Base-by-base conservation (phyloP, 192 early-diverging fungal species). In the Geranomyces michiganensis region DNA sequence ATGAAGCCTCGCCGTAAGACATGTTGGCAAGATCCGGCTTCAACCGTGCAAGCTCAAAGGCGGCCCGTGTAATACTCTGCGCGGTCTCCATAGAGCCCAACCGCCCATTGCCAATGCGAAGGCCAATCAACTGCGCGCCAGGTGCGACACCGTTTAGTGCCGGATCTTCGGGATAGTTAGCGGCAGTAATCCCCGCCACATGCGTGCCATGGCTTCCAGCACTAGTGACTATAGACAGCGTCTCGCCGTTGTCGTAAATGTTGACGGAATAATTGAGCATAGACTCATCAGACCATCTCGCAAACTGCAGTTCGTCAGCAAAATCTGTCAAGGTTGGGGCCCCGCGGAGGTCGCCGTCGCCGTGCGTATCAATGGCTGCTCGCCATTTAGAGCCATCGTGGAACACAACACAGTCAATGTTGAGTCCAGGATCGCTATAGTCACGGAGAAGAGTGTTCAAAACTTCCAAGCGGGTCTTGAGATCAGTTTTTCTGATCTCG, bases 101-200 rank as follows among this genome's bases (percentile, higher is more conserved):
- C 51, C 88, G 80, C 32, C 70, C 79, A 71, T 99, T 95, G 29
- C 96, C 95, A 77, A 99, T 95, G 74, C 92, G 92, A 51, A 99
- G 84, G 22, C 94, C 96, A 41, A 99, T 79, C 64, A 99, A 84
- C 82, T 97, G 93, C 14, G 95, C 94, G 59, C 96, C 97, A 0
- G 97, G 97, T 7, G 97, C 97, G 43, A 94, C 82, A 21, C 97
- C 97, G 75, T 95, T 92, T 53, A 92, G 79, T 33, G 81, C 82
- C 6, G 91, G 90, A 47, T 94, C 91, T 9, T 95, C 91, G 5
- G 94, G 92, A 71, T 91, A 89, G 79, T 96, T 79, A 13, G 94
- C 95, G 1, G 93, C 93, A 19, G 93, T 81, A 71, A 99, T 98
- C 24, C 90, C 92, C 36, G 96, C 94, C 56, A 99, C 97, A 68